A percentile compares a stretch with the other conserved stretches of the same genome.
Evolutionary conservation across 2,329 filamentous ascomycete genomes (phyloP).

Genomic region (Cladophialophora psammophila): DNA sequence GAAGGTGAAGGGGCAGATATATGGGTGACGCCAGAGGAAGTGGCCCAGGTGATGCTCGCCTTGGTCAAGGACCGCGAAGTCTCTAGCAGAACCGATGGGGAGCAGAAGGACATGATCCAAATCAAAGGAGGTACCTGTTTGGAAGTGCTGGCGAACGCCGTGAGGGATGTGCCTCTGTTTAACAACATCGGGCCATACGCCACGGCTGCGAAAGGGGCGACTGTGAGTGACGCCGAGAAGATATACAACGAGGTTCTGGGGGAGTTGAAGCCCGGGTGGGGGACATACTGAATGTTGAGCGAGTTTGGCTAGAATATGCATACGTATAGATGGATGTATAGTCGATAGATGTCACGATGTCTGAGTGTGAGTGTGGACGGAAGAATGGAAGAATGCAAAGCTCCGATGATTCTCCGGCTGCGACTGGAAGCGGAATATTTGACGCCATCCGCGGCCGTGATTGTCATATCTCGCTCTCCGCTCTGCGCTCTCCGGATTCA

Average conservation of each 20-base stretch:
- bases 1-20: constrained; percentile 56
- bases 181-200: constrained; percentile 59
- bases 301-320: not conserved
- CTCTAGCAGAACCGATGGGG: constrained; percentile 8
- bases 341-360: too few relatives aligned
- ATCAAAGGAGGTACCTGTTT: constrained; percentile 56
- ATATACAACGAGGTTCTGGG: constrained; percentile 59
- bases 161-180: constrained; percentile 58
- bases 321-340: not conserved
- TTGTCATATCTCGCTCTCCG: not conserved
- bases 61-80: constrained; percentile 60
- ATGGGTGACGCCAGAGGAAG: constrained; percentile 69
- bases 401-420: not conserved
- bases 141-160: constrained; percentile 62
- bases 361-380: not conserved
- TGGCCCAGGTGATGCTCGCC: constrained; percentile 65
- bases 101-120: constrained; percentile 43
- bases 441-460: constrained; percentile 2
- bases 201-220: constrained; percentile 56
- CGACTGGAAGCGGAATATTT: not conserved
- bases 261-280: constrained; percentile 61
- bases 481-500: not conserved
- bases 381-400: not conserved
- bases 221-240: constrained; percentile 51
- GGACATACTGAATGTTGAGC: constrained; percentile 40